These are phyloP conservation scores for Artemisia annua DNA, from an alignment of 129 eudicot genomes.

Conservation along the genomic window DNA sequence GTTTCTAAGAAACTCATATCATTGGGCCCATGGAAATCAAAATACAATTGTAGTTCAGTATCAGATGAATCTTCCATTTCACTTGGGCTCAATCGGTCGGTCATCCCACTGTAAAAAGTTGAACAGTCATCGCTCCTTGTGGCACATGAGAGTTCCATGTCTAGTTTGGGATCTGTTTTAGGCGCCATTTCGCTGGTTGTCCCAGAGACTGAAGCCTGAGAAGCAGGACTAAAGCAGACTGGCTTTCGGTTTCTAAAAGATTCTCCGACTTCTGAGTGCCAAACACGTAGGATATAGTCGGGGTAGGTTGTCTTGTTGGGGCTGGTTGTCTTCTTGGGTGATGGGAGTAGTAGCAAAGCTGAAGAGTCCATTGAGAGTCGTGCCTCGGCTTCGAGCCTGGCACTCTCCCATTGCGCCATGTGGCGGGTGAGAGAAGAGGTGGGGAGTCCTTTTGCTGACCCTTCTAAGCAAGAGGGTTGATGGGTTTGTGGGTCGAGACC, in stretches of 20 bases:
- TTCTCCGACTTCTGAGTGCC: too few species aligned
- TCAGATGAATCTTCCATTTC: slow-evolving; percentile 73
- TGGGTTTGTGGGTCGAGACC: slow-evolving; percentile 90
- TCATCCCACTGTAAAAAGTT: slow-evolving; percentile 19
- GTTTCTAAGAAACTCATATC: slow-evolving; percentile 91
- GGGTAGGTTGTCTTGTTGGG: not conserved
- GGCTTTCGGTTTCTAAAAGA: not conserved
- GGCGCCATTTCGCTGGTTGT: slow-evolving; percentile 37
- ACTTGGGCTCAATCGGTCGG: slow-evolving; percentile 51
- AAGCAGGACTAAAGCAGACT: slow-evolving; percentile 52
- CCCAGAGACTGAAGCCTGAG: slow-evolving; percentile 65
- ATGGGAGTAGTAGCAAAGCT: slow-evolving; percentile 4
- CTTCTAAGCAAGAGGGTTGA: slow-evolving; percentile 42
- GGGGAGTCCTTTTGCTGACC: slow-evolving; percentile 37
- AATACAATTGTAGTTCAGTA: slow-evolving; percentile 58
- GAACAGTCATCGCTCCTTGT: slow-evolving; percentile 18
- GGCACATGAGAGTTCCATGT: slow-evolving; percentile 20
- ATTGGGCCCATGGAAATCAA: slow-evolving; percentile 63
- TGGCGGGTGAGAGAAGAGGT: slow-evolving; percentile 77
- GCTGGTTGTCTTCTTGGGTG: slow-evolving; percentile 24
- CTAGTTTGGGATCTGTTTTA: slow-evolving; percentile 17
- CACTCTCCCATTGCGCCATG: slow-evolving; percentile 99
- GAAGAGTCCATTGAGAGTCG: slow-evolving; percentile 73
- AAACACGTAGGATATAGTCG: too few species aligned
- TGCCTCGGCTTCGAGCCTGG: slow-evolving; percentile 96